phyloP scores from a whole-genome alignment of 805 yeast genomes.

The Lipomyces anomalus region DNA sequence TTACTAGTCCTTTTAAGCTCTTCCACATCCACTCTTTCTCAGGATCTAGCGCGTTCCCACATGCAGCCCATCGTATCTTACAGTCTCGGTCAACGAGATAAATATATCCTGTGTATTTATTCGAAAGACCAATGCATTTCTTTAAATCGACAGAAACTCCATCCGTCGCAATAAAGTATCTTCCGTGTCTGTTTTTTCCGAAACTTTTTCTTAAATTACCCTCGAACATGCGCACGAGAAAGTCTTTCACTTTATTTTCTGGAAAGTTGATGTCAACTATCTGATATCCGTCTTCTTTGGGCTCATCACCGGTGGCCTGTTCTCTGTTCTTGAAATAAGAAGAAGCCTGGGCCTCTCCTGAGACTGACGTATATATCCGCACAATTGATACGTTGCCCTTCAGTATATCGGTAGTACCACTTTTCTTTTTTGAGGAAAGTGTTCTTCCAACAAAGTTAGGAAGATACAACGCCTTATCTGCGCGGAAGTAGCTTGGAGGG shows the following conservation, averaged over 20 bases:
- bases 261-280: conserved; percentile 72
- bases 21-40: conserved; percentile 56
- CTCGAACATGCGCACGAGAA: conserved; percentile 51
- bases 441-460: conserved; percentile 69
- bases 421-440: conserved; percentile 33
- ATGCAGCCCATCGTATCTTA: conserved; percentile 83
- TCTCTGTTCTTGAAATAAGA: conserved; percentile 51
- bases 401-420: conserved; percentile 38
- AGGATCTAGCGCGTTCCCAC: conserved; percentile 69
- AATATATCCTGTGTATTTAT: conserved; percentile 76
- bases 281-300: conserved; percentile 45
- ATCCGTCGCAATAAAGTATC: conserved; percentile 47
- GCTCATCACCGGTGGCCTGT: conserved; percentile 40
- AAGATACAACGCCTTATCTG: conserved; percentile 68
- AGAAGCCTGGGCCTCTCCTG: conserved; percentile 63
- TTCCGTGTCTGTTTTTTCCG: conserved; percentile 47
- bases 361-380: conserved; percentile 57
- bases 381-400: conserved; percentile 55
- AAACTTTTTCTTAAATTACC: conserved; percentile 41
- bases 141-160: too few relatives aligned
- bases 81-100: conserved; percentile 69
- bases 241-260: conserved; percentile 64
- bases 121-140: conserved; percentile 51
- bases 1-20: too few relatives aligned
- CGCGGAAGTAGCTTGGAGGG: conserved; percentile 72